Percentiles rank a stretch among this genome's conserved stretches.
These are phyloP conservation scores for Aspergillus ruber DNA, from an alignment of 2,329 filamentous ascomycete species.

Conservation along the genomic window DNA sequence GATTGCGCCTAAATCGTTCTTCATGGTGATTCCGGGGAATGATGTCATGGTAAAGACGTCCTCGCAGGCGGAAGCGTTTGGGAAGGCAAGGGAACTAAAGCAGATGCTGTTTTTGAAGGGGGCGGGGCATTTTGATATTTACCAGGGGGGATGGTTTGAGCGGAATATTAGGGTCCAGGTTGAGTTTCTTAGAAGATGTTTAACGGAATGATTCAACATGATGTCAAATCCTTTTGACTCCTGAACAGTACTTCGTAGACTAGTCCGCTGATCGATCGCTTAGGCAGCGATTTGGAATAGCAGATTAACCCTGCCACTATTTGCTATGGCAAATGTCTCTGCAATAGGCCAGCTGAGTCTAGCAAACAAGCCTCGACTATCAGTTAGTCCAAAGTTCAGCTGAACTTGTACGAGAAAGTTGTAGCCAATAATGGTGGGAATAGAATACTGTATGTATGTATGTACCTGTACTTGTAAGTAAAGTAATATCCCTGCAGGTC, in stretches of 20 bases:
- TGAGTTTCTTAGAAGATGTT: conserved; percentile 21
- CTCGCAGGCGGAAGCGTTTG: conserved; percentile 13
- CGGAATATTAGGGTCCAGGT: conserved; percentile 24
- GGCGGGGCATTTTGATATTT: conserved; percentile 37
- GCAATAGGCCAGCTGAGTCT: too few species aligned
- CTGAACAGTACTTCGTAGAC: too few species aligned
- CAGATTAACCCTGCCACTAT: too few species aligned
- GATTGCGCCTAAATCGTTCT: not conserved
- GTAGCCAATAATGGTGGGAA: not conserved
- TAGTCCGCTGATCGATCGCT: too few species aligned
- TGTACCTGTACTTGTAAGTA: not conserved
- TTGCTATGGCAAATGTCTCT: too few species aligned
- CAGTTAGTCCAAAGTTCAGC: not conserved
- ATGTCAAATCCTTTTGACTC: too few species aligned
- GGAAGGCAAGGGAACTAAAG: conserved; percentile 33
- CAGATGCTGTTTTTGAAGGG: conserved; percentile 30
- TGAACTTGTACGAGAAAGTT: too few species aligned
- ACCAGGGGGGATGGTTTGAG: conserved; percentile 22
- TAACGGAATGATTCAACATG: too few species aligned
- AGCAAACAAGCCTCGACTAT: too few species aligned
- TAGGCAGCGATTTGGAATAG: too few species aligned
- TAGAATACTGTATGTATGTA: not conserved
- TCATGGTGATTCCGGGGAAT: conserved; percentile 16
- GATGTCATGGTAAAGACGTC: conserved; percentile 30
- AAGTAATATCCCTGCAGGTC: not conserved